phyloP scores from a whole-genome alignment of 805 yeast species.

The Kregervanrija fluxuum region DNA sequence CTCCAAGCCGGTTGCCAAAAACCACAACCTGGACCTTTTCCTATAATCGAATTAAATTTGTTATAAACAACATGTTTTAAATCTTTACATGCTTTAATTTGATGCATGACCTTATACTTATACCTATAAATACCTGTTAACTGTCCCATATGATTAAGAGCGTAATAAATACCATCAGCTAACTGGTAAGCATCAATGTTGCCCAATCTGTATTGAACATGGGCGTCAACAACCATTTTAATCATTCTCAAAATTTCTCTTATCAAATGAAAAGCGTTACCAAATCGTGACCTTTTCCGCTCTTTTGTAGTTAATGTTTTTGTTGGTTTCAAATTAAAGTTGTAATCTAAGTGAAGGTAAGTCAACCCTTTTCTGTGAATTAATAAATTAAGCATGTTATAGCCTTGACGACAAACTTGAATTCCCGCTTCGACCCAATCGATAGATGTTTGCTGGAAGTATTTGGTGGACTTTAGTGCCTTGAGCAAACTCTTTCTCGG shows the following conservation, averaged over 20 bases:
- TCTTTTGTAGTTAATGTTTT: slow-evolving; percentile 95
- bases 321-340: slow-evolving; percentile 92
- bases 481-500: slow-evolving; percentile 55
- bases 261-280: slow-evolving; percentile 90
- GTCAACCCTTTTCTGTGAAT: slow-evolving; percentile 89
- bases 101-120: slow-evolving; percentile 97
- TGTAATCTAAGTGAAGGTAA: slow-evolving; percentile 88
- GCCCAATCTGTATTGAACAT: slow-evolving; percentile 85
- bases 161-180: slow-evolving; percentile 91
- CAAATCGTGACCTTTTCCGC: slow-evolving; percentile 91
- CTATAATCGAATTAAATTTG: slow-evolving; percentile 75
- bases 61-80: slow-evolving; percentile 86
- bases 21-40: slow-evolving; percentile 98
- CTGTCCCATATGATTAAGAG: slow-evolving; percentile 89
- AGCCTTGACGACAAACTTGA: slow-evolving; percentile 89
- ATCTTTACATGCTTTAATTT: slow-evolving; percentile 92
- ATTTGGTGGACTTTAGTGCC: slow-evolving; percentile 69
- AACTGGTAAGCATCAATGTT: slow-evolving; percentile 87
- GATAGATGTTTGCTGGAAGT: slow-evolving; percentile 82
- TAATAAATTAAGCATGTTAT: slow-evolving; percentile 81
- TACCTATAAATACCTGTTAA: slow-evolving; percentile 94
- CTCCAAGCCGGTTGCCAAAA: slow-evolving; percentile 99
- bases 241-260: slow-evolving; percentile 82
- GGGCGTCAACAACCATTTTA: slow-evolving; percentile 86
- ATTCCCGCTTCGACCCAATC: slow-evolving; percentile 99